phyloP scores from a whole-genome alignment of 2,329 filamentous ascomycete species.

The Plectosphaerella sp. region DNA sequence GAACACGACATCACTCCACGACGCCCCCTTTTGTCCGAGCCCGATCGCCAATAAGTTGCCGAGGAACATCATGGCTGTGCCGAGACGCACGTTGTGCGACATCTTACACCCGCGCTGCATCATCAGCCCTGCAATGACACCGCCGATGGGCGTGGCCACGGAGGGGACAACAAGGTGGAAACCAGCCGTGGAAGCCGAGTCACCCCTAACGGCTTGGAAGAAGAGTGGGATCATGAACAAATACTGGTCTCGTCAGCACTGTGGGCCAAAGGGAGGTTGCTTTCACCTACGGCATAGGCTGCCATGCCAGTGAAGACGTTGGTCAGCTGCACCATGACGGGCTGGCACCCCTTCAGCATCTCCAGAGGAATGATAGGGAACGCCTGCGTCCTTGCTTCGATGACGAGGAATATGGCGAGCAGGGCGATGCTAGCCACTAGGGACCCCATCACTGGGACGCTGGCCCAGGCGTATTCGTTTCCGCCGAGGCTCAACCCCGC shows the following conservation, averaged over 20 bases:
- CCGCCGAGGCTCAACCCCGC: constrained; percentile 51
- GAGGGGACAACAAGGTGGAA: constrained; percentile 61
- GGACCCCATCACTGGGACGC: constrained; percentile 39
- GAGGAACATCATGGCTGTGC: constrained; percentile 45
- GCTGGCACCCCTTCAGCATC: constrained; percentile 52
- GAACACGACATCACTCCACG: constrained; percentile 52
- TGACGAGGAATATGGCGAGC: constrained; percentile 37
- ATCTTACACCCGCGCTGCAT: constrained; percentile 54
- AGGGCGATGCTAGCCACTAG: constrained; percentile 38
- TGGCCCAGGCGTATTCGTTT: constrained; percentile 49
- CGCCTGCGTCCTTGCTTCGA: constrained; percentile 44
- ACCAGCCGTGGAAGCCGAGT: constrained; percentile 60
- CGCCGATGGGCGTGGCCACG: constrained; percentile 52
- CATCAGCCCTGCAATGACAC: constrained; percentile 50
- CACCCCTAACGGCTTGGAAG: constrained; percentile 62
- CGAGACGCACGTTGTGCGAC: constrained; percentile 45
- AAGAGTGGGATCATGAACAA: constrained; percentile 68
- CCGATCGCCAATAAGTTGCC: constrained; percentile 49
- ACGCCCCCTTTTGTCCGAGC: constrained; percentile 42
- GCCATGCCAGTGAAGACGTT: constrained; percentile 59
- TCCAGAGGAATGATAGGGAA: constrained; percentile 50
- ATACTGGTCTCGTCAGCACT: constrained; percentile 33
- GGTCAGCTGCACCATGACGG: constrained; percentile 49
- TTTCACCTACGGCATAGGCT: constrained; percentile 53
- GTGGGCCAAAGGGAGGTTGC: neutral